These are phyloP conservation scores for Ottelia alismoides DNA, from an alignment of 106 monocot species.

Conservation along the genomic window DNA sequence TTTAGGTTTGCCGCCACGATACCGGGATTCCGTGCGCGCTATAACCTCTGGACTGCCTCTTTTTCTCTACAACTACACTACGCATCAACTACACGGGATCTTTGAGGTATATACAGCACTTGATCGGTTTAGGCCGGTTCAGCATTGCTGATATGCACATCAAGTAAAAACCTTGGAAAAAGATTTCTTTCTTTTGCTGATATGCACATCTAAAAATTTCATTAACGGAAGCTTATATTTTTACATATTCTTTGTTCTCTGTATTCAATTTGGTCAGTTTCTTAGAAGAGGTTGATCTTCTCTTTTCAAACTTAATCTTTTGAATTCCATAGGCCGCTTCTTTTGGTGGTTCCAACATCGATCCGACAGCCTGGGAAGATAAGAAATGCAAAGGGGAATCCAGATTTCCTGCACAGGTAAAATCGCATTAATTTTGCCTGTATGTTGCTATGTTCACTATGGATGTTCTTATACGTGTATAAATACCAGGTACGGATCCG, in stretches of 20 bases:
- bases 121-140: too few relatives aligned
- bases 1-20: slow-evolving; percentile 74
- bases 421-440: not conserved
- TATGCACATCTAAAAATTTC: not conserved
- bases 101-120: slow-evolving; percentile 84
- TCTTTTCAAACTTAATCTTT: too few relatives aligned
- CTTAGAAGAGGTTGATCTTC: not conserved
- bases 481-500: slow-evolving; percentile 57
- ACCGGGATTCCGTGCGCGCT: slow-evolving; percentile 75
- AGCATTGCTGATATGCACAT: too few relatives aligned
- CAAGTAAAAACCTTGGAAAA: too few relatives aligned
- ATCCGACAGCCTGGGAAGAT: too few relatives aligned
- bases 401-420: too few relatives aligned
- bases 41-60: slow-evolving; percentile 79
- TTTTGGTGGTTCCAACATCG: too few relatives aligned
- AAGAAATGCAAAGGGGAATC: too few relatives aligned
- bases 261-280: not conserved
- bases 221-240: not conserved
- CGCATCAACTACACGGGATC: slow-evolving; percentile 85
- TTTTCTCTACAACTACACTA: slow-evolving; percentile 85
- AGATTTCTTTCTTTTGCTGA: not conserved
- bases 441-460: not conserved
- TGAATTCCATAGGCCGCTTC: not conserved
- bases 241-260: not conserved
- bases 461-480: too few relatives aligned